phyloP scores from a whole-genome alignment of 1,284 basidiomycete genomes.

The Afroboletus lepidellus region DNA sequence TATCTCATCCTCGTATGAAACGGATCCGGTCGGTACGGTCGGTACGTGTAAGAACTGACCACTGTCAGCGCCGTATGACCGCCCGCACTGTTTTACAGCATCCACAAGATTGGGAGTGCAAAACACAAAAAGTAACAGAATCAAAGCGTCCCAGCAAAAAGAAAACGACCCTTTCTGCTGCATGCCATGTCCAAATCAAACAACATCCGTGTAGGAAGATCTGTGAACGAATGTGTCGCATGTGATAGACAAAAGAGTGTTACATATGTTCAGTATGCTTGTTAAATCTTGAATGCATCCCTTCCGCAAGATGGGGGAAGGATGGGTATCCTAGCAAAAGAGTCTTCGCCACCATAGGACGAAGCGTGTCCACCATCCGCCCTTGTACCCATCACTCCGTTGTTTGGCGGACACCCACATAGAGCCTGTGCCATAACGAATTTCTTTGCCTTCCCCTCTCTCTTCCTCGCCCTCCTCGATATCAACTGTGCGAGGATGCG shows the following conservation, averaged over 20 bases:
- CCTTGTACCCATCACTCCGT: slow-evolving; percentile 61
- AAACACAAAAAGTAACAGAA: neutral
- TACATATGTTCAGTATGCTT: slow-evolving; percentile 36
- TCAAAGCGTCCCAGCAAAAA: slow-evolving; percentile 7
- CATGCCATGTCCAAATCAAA: slow-evolving; percentile 23
- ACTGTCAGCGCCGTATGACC: neutral
- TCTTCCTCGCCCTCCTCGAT: slow-evolving; percentile 64
- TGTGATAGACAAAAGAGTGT: slow-evolving; percentile 33
- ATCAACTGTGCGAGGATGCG: slow-evolving; percentile 42
- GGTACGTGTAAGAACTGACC: slow-evolving; percentile 1
- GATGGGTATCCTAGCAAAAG: slow-evolving; percentile 52
- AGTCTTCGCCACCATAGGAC: slow-evolving; percentile 67
- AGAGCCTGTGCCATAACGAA: slow-evolving; percentile 68
- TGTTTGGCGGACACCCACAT: slow-evolving; percentile 64
- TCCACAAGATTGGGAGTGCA: neutral
- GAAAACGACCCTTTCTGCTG: neutral
- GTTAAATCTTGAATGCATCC: slow-evolving; percentile 11
- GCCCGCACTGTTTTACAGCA: neutral
- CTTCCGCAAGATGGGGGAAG: slow-evolving; percentile 1
- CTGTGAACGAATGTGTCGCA: slow-evolving; percentile 25
- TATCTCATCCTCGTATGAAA: slow-evolving; percentile 8
- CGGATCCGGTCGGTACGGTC: slow-evolving; percentile 19
- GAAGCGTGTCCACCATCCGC: slow-evolving; percentile 73
- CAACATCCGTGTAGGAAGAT: slow-evolving; percentile 18
- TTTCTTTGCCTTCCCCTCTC: slow-evolving; percentile 47